These are phyloP conservation scores for Castanospermum australe DNA, from an alignment of 306 rosid species.

Conservation along the genomic window DNA sequence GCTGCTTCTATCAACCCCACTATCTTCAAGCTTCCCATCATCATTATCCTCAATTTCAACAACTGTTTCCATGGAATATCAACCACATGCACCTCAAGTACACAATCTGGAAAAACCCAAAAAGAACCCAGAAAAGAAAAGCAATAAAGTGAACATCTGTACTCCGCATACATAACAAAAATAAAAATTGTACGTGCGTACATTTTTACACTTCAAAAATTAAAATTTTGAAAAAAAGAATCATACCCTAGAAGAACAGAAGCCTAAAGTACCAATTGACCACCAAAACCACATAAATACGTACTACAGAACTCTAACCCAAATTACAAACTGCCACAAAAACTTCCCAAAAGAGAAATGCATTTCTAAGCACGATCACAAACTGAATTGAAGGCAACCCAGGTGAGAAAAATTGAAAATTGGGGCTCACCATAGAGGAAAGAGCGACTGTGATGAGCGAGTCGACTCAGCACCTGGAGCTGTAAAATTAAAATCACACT, in stretches of 20 bases:
- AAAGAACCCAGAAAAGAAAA: slow-evolving; percentile 26
- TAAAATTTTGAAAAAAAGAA: background rate
- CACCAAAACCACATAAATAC: background rate
- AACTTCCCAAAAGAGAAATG: slow-evolving; percentile 18
- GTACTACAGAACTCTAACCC: background rate
- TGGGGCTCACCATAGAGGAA: slow-evolving; percentile 71
- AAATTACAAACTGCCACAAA: background rate
- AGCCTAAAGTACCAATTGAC: background rate
- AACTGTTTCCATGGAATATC: slow-evolving; percentile 89
- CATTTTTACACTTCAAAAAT: background rate
- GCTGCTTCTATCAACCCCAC: slow-evolving; percentile 55
- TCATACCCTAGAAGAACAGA: background rate
- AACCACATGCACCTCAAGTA: slow-evolving; percentile 90
- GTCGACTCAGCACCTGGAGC: slow-evolving; percentile 47
- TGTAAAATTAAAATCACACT: slow-evolving; percentile 23
- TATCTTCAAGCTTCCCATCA: slow-evolving; percentile 64
- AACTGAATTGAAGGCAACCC: background rate
- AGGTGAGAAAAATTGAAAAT: background rate
- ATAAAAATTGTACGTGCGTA: background rate
- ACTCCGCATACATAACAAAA: slow-evolving; percentile 4
- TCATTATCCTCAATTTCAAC: slow-evolving; percentile 75
- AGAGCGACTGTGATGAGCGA: slow-evolving; percentile 33
- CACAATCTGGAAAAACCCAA: slow-evolving; percentile 61
- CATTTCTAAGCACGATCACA: slow-evolving; percentile 22
- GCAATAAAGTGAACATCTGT: slow-evolving; percentile 25